A percentile compares a stretch with the other conserved stretches of the same genome.
Evolutionary conservation across 202 grass and related monocot genomes (phyloP).

Genomic region (Zoysia matrella): DNA sequence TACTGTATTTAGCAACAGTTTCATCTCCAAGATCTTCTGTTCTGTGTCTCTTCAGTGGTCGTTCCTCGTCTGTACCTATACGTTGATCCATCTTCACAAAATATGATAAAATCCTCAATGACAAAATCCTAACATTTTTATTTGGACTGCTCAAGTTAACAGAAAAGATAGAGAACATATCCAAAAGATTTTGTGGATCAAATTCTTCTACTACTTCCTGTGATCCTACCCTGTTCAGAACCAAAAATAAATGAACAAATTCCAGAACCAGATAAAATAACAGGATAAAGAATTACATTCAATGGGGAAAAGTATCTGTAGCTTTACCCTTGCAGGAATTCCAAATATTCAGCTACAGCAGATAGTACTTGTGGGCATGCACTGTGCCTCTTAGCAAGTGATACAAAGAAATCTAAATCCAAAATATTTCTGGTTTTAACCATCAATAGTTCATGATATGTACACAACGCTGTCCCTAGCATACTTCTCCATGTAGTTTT

Average conservation of each 20-base stretch:
- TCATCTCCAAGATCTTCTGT: constrained; percentile 62
- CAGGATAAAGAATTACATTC: constrained; percentile 2
- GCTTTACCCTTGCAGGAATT: constrained; percentile 67
- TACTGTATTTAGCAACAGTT: constrained; percentile 59
- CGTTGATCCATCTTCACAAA: constrained; percentile 57
- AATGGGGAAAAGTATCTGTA: neutral
- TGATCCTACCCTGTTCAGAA: constrained; percentile 46
- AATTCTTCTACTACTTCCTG: constrained; percentile 50
- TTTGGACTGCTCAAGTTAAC: constrained; percentile 77
- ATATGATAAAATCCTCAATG: constrained; percentile 86
- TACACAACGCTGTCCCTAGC: constrained; percentile 72
- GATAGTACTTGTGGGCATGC: constrained; percentile 74
- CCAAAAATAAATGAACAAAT: constrained; percentile 35
- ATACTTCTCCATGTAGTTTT: constrained; percentile 78
- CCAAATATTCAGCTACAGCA: constrained; percentile 80
- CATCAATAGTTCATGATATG: constrained; percentile 64
- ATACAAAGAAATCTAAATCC: constrained; percentile 65
- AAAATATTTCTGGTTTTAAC: constrained; percentile 40
- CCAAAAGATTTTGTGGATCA: constrained; percentile 56
- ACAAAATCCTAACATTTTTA: constrained; percentile 72
- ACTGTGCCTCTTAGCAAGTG: constrained; percentile 76
- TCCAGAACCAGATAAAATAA: constrained; percentile 10
- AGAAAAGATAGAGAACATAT: constrained; percentile 55
- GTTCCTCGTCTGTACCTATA: constrained; percentile 54
- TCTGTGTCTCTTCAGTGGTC: constrained; percentile 69